Evolutionary conservation across 805 yeast species (phyloP).

Genomic region (Saccharomyces cerevisiae): DNA sequence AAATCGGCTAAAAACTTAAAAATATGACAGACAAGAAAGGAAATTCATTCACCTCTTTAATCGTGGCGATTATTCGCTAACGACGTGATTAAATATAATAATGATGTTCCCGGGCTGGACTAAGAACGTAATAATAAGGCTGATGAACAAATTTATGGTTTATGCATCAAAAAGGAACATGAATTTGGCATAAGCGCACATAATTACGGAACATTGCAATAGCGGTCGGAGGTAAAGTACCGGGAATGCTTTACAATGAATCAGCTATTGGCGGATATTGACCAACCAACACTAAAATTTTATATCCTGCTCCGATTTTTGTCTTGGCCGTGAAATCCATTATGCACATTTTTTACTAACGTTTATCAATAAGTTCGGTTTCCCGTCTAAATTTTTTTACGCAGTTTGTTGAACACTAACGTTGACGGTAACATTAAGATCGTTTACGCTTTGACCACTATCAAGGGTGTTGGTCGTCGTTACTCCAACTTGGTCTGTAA

Average conservation of each 20-base stretch:
- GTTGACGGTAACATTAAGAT: conserved; percentile 99
- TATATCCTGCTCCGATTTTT: background rate
- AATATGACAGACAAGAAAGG: background rate
- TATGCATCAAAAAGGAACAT: background rate
- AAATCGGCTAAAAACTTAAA: background rate
- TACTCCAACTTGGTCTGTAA: conserved; percentile 99
- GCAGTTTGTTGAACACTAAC: conserved; percentile 98
- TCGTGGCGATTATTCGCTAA: background rate
- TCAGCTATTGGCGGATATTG: background rate
- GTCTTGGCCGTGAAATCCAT: background rate
- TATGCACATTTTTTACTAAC: conserved; percentile 30
- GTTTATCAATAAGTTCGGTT: conserved; percentile 2
- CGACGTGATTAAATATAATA: background rate
- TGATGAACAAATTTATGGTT: background rate
- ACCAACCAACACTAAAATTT: no score
- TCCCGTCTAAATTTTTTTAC: conserved; percentile 8
- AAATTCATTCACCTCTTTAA: background rate
- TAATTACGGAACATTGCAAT: background rate
- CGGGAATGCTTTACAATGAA: background rate
- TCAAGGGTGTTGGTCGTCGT: conserved; percentile 99
- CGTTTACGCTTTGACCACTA: conserved; percentile 99
- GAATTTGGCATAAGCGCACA: background rate
- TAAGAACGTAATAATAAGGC: background rate
- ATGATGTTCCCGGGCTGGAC: background rate
- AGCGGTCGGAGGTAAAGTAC: no score